Conservation (phyloP, 176 grass and related monocot genomes). For the sorghum (Sorghum bicolor) region DNA sequence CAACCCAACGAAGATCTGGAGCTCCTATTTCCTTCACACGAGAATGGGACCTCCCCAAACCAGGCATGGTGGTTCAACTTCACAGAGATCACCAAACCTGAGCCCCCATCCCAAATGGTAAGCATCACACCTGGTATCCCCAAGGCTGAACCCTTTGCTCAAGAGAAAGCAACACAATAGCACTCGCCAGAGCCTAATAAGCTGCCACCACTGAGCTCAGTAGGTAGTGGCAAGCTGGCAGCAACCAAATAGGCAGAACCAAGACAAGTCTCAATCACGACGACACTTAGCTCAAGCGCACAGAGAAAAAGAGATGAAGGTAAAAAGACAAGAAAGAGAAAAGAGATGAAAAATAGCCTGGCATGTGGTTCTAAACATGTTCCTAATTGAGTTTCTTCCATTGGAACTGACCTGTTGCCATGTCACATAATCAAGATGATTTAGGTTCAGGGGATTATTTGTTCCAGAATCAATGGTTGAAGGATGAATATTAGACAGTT, state of each 20-base stretch:
- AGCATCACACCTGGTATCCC: neutral
- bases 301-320: neutral
- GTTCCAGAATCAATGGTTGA: neutral
- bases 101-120: neutral
- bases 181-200: neutral
- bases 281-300: neutral
- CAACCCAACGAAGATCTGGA: neutral
- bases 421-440: neutral
- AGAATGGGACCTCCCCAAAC: neutral
- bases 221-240: neutral
- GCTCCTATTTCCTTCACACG: neutral
- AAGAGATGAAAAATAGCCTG: neutral
- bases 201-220: neutral
- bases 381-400: neutral
- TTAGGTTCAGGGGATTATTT: neutral
- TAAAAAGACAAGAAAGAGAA: neutral
- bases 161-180: neutral
- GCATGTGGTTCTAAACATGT: neutral
- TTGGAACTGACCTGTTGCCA: neutral
- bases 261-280: neutral
- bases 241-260: neutral
- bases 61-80: neutral
- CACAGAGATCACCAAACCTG: neutral
- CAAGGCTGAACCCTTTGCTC: neutral
- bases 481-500: conserved; percentile 4